Conservation (phyloP, 768 basidiomycete genomes). For the Lactarius pseudohatsudake region DNA sequence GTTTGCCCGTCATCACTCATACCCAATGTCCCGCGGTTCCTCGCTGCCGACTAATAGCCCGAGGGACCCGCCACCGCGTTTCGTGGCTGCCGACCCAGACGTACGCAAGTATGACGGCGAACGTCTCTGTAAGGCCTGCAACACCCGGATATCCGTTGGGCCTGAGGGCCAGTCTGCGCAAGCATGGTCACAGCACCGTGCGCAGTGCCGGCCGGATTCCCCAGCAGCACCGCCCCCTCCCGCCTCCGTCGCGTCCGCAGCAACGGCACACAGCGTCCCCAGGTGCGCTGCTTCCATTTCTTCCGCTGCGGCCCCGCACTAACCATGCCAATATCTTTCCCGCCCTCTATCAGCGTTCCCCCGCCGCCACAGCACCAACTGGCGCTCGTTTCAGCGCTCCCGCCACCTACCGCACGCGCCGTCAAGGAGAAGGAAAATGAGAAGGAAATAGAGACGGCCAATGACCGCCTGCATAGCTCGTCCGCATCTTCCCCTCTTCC, state of each 20-base stretch:
- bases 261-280: slow-evolving; percentile 12
- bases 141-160: slow-evolving; percentile 62
- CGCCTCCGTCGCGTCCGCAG: background rate
- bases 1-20: background rate
- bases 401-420: slow-evolving; percentile 21
- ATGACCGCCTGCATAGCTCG: slow-evolving; percentile 14
- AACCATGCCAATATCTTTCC: background rate
- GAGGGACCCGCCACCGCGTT: slow-evolving; percentile 61
- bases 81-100: slow-evolving; percentile 55
- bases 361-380: slow-evolving; percentile 38
- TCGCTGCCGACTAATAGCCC: slow-evolving; percentile 38
- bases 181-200: slow-evolving; percentile 63
- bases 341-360: slow-evolving; percentile 32
- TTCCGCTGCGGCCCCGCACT: background rate
- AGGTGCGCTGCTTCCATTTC: slow-evolving; percentile 6
- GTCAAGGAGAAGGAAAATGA: slow-evolving; percentile 14
- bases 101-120: slow-evolving; percentile 77
- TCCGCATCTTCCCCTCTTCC: slow-evolving; percentile 14
- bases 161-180: slow-evolving; percentile 67
- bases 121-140: slow-evolving; percentile 67
- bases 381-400: slow-evolving; percentile 35
- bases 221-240: slow-evolving; percentile 19
- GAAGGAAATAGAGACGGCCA: background rate
- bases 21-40: slow-evolving; percentile 32
- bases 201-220: slow-evolving; percentile 48